Conservation (phyloP, 768 basidiomycete genomes). For the Pholiota conissans region DNA sequence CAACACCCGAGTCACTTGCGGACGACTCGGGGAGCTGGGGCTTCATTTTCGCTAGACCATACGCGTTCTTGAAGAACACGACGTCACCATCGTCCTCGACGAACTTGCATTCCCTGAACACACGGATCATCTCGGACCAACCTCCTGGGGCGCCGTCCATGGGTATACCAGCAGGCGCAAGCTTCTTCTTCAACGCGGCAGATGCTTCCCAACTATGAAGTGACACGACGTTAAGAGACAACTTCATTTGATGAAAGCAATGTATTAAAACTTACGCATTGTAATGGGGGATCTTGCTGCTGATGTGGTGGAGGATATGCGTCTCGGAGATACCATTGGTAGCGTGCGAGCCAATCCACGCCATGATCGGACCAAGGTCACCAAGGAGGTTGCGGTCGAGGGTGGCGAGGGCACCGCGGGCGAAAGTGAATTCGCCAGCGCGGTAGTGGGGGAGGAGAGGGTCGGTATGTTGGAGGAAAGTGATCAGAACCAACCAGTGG, state of each 20-base stretch:
- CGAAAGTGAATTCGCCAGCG: slow-evolving; percentile 85
- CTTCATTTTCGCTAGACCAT: slow-evolving; percentile 71
- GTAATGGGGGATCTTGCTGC: slow-evolving; percentile 96
- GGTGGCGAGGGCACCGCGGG: slow-evolving; percentile 90
- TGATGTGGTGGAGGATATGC: slow-evolving; percentile 89
- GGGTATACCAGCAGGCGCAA: slow-evolving; percentile 60
- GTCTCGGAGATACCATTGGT: slow-evolving; percentile 95
- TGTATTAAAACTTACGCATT: slow-evolving; percentile 52
- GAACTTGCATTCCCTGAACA: slow-evolving; percentile 84
- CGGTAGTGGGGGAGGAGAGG: slow-evolving; percentile 94
- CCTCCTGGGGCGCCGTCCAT: slow-evolving; percentile 75
- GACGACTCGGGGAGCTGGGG: slow-evolving; percentile 63
- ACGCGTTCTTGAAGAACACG: slow-evolving; percentile 87
- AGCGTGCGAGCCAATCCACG: slow-evolving; percentile 80
- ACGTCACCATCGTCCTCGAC: slow-evolving; percentile 94
- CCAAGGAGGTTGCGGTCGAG: slow-evolving; percentile 83
- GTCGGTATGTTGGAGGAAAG: slow-evolving; percentile 98
- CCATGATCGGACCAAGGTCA: slow-evolving; percentile 77
- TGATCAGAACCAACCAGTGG: slow-evolving; percentile 96
- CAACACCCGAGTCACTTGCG: slow-evolving; percentile 56
- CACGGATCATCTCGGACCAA: slow-evolving; percentile 79
- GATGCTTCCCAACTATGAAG: slow-evolving; percentile 82
- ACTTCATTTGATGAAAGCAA: background rate
- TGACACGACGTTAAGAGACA: background rate
- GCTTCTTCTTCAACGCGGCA: slow-evolving; percentile 76